A percentile compares a stretch with the other conserved stretches of the same genome.
phyloP scores from a whole-genome alignment of 148 eudicot species.

The Cornus kousa region DNA sequence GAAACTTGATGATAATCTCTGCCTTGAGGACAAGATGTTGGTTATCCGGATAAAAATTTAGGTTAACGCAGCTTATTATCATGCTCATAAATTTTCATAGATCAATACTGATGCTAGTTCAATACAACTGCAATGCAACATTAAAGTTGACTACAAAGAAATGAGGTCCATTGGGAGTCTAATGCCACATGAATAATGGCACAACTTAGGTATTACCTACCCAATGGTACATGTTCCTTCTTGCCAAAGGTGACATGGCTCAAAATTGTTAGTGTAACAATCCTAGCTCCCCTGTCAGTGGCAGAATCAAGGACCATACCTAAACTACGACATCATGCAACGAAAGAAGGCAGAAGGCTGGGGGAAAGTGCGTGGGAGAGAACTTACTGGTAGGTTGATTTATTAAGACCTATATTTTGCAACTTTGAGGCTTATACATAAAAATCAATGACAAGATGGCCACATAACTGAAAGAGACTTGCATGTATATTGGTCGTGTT shows the following conservation, averaged over 20 bases:
- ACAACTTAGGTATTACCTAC: no score
- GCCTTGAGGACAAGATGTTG: neutral
- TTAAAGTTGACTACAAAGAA: neutral
- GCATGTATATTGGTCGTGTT: neutral
- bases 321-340: neutral
- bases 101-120: neutral
- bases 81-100: neutral
- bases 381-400: neutral
- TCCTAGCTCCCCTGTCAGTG: no score
- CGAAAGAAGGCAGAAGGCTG: neutral
- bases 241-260: neutral
- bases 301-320: neutral
- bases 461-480: neutral
- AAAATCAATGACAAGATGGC: neutral
- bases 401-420: neutral
- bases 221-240: neutral
- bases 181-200: neutral
- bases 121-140: neutral
- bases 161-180: neutral
- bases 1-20: neutral
- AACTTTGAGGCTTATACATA: neutral
- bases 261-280: neutral
- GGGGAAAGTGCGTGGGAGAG: conserved; percentile 2
- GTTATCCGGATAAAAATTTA: neutral
- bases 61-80: no score